Conservation (phyloP, 768 basidiomycete genomes). For the Coprinopsis marcescibilis region DNA sequence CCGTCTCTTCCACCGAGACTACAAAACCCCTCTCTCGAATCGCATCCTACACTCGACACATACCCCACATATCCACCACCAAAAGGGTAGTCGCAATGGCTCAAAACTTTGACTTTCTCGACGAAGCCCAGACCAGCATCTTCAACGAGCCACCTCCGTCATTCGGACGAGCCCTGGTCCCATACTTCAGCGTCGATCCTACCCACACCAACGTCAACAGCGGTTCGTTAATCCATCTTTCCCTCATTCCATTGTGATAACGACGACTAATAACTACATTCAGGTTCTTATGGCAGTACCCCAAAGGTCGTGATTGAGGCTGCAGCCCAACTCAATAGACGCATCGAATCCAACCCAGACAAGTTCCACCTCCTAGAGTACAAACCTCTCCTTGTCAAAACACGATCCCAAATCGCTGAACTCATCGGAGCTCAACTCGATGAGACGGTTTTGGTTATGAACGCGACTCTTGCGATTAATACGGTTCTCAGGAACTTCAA, state of each 20-base stretch:
- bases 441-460: conserved; percentile 56
- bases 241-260: background rate
- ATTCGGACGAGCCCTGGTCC: conserved; percentile 52
- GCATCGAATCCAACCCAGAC: conserved; percentile 51
- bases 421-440: conserved; percentile 46
- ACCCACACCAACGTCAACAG: conserved; percentile 61
- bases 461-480: conserved; percentile 60
- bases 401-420: conserved; percentile 42
- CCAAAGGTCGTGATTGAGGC: conserved; percentile 46
- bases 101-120: background rate
- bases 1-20: background rate
- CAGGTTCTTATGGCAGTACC: conserved; percentile 57
- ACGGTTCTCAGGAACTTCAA: conserved; percentile 62
- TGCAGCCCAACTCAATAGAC: conserved; percentile 33
- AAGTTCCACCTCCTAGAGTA: conserved; percentile 40
- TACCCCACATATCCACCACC: background rate
- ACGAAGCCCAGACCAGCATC: background rate
- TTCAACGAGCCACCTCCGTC: conserved; percentile 19
- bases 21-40: background rate
- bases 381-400: conserved; percentile 28
- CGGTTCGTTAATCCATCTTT: conserved; percentile 31
- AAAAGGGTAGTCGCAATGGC: background rate
- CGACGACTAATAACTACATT: background rate
- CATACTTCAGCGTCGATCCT: conserved; percentile 51
- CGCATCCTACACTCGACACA: background rate